Conservation (phyloP, 2,329 filamentous ascomycete species). For the Sarocladium brachiariae region DNA sequence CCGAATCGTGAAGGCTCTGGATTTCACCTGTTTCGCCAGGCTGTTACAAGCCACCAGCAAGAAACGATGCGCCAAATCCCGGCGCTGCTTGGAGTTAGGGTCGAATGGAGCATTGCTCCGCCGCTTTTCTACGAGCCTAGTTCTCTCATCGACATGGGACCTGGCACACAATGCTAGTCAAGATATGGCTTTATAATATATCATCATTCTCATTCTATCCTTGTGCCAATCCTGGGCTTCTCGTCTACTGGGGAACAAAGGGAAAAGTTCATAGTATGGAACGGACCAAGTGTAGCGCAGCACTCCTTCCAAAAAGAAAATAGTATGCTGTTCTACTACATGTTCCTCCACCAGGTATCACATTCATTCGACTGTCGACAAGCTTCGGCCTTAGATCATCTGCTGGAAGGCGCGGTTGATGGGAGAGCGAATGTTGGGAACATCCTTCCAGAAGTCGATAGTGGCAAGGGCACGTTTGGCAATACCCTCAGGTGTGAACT, state of each 20-base stretch:
- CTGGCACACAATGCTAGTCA: too few relatives aligned
- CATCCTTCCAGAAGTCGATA: slow-evolving; percentile 95
- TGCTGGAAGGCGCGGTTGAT: slow-evolving; percentile 98
- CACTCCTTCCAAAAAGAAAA: background rate
- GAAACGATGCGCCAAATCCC: too few relatives aligned
- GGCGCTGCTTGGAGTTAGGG: too few relatives aligned
- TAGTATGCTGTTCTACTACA: background rate
- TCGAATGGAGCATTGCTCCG: too few relatives aligned
- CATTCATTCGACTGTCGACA: too few relatives aligned
- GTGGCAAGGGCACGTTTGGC: slow-evolving; percentile 90
- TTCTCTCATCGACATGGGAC: too few relatives aligned
- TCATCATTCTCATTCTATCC: background rate
- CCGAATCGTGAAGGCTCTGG: too few relatives aligned
- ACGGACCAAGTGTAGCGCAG: background rate
- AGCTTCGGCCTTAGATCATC: slow-evolving; percentile 62
- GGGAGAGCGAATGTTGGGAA: slow-evolving; percentile 83
- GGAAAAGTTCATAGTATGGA: too few relatives aligned
- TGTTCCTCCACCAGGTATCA: too few relatives aligned
- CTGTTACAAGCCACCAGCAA: too few relatives aligned
- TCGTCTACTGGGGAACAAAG: background rate
- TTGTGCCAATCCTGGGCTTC: background rate
- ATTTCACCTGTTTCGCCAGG: too few relatives aligned
- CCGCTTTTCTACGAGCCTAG: too few relatives aligned
- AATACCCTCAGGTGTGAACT: slow-evolving; percentile 96
- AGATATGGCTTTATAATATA: background rate